Base-by-base conservation (phyloP, 83 land plant species). In the Picea abies region DNA sequence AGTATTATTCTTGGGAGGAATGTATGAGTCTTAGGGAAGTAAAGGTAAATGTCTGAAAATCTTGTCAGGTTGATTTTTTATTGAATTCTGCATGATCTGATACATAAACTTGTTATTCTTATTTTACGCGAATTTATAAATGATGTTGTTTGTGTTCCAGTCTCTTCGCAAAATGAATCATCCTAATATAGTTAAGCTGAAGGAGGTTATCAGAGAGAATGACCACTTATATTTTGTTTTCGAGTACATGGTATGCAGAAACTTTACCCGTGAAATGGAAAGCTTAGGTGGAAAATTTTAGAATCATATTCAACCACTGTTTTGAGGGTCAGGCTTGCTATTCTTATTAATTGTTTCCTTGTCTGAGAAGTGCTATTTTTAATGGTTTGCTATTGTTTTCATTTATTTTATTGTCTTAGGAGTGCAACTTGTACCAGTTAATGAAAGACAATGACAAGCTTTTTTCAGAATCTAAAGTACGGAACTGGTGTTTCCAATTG, bases 401-500 rank as follows among this genome's bases (percentile, higher is more conserved):
- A 16, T 73, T 32, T 22, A 5, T 22, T 37, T 20, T 73, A 14
- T 7, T 41, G 22, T 63, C 70, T 44, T 78, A 89, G 91, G 37
- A 35, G 4, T 35, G 37, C 37, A 35, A 35, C 4, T 3, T 35
- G 0, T 32, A 32, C 35, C 35, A 32, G 91, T 32, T 32, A 32
- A 32, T 32, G 35, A 32, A 32, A 32, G 35, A 32, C 56, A 87
- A 81, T 61, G 80, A 63, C 52, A 83, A 85, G 75, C 85, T 80
- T 61, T 85, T 90, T 81, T 63, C 91, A 63, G 91, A 90, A 64
- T 82, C 83, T 12, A 80, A 83, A 83, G 58, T 90, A 32, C 84
- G 90, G 77, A 88, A 83, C 63, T 90, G 91, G 91, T 85, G 87
- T 71, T 85, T 77, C 76, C 91, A 90, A 82, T 44, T 90, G 61